phyloP scores from a whole-genome alignment of 208 protist species.

The Tritrichomonas musculus region DNA sequence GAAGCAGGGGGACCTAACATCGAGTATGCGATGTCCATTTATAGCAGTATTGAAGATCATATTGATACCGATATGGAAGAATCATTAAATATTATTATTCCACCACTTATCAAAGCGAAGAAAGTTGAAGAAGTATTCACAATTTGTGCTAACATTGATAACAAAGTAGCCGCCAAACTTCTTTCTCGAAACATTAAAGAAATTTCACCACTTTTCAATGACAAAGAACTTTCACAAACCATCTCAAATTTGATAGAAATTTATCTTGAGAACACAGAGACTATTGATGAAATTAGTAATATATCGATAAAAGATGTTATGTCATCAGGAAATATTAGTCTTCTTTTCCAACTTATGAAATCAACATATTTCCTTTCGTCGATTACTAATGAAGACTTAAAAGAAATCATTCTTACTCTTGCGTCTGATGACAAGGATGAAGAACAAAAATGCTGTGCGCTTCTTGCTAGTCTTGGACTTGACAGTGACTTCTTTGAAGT shows the following conservation, averaged over 20 bases:
- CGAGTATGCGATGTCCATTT: not conserved
- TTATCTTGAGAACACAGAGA: not conserved
- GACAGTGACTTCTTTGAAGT: not conserved
- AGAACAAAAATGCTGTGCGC: not conserved
- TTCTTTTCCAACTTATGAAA: not conserved
- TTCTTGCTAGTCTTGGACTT: not conserved
- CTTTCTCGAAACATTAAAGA: not conserved
- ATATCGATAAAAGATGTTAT: not conserved
- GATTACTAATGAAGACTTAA: not conserved
- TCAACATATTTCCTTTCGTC: not conserved
- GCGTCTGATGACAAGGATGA: not conserved
- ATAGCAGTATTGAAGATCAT: not conserved
- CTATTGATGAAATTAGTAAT: not conserved
- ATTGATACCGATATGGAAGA: not conserved
- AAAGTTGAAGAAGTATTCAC: not conserved
- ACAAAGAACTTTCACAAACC: not conserved
- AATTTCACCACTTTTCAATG: not conserved
- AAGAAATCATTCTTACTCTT: not conserved
- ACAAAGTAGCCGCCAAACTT: not conserved
- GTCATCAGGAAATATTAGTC: not conserved
- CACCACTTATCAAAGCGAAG: not conserved
- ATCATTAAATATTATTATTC: not conserved
- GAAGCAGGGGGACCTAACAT: not conserved
- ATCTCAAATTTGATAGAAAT: not conserved
- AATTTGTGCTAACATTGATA: not conserved